Evolutionary conservation across 2,329 filamentous ascomycete genomes (phyloP).

Genomic region (Nannizziopsis barbatae): DNA sequence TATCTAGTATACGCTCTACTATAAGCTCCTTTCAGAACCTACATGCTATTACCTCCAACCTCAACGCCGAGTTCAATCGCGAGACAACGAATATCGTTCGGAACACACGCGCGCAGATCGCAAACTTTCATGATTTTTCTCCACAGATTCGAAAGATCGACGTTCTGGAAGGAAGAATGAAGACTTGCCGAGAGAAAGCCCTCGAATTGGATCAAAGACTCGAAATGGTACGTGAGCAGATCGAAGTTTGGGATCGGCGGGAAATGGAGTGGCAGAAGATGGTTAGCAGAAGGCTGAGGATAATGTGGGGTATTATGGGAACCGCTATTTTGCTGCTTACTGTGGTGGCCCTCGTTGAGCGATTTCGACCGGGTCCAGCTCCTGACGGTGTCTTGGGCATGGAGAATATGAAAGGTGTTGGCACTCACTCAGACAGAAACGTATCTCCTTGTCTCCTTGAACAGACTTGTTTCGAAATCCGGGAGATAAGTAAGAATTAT

Average conservation of each 20-base stretch:
- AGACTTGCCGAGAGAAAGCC: conserved; percentile 26
- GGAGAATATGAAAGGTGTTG: background rate
- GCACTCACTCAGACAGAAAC: background rate
- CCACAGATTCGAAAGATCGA: conserved; percentile 29
- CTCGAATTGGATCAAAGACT: conserved; percentile 30
- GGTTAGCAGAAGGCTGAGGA: conserved; percentile 29
- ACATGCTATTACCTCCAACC: conserved; percentile 25
- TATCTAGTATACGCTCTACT: conserved; percentile 31
- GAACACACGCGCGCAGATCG: conserved; percentile 30
- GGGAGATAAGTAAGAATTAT: background rate
- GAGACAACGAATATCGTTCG: conserved; percentile 28
- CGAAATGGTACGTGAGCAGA: conserved; percentile 29
- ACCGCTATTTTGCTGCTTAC: conserved; percentile 22
- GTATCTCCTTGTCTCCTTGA: background rate
- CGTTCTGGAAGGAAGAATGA: conserved; percentile 32
- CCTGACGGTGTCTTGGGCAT: background rate
- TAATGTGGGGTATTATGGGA: conserved; percentile 28
- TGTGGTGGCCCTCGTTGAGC: conserved; percentile 17
- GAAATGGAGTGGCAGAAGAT: conserved; percentile 35
- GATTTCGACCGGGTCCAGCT: conserved; percentile 1
- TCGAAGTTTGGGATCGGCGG: conserved; percentile 34
- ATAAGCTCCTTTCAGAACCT: conserved; percentile 36
- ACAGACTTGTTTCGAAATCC: background rate
- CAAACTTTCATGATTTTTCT: conserved; percentile 30
- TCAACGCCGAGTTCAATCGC: conserved; percentile 31